Evolutionary conservation across 768 basidiomycete species (phyloP), one percentile per base, ranked within the genome.

Genomic region (Tephrocybe sp.): DNA sequence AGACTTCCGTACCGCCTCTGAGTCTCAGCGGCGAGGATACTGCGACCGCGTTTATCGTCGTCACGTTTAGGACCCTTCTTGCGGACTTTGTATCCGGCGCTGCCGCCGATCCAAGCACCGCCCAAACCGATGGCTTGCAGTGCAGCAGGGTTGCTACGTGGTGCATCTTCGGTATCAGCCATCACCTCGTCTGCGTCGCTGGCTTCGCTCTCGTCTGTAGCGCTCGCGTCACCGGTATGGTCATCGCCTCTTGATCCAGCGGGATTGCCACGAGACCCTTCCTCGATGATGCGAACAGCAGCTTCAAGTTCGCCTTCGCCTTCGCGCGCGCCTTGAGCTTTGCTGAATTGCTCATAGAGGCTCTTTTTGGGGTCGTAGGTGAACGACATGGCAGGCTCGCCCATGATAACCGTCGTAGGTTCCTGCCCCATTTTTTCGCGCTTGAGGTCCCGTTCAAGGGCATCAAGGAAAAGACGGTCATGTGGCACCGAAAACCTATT

Each of bases 381-480:
- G 74, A 97, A 95, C 15, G 88, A 91, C 16, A 83, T 67, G 1
- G 92, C 93, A 10, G 94, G 94, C 67, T 95, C 94, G 47, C 91
- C 76, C 16, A 72, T 55, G 43, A 77, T 67, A 31, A 73, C 62
- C 2, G 94, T 95, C 2, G 94, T 95, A 1, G 93, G 79, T 62
- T 93, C 91, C 34, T 80, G 75, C 0, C 90, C 89, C 75, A 88
- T 86, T 69, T 94, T 95, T 68, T 97, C 94, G 25, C 94, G 82
- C 73, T 95, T 97, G 49, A 97, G 81, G 65, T 97, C 94, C 41
- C 94, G 87, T 66, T 97, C 94, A 41, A 97, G 81, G 16, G 94
- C 94, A 62, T 97, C 94, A 45, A 97, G 83, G 77, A 97, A 97
- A 47, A 97, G 86, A 27, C 94, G 86, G 65, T 97, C 94, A 53